These are phyloP conservation scores for Cladobotryum mycophilum DNA, from an alignment of 2,329 filamentous ascomycete species.

Conservation along the genomic window DNA sequence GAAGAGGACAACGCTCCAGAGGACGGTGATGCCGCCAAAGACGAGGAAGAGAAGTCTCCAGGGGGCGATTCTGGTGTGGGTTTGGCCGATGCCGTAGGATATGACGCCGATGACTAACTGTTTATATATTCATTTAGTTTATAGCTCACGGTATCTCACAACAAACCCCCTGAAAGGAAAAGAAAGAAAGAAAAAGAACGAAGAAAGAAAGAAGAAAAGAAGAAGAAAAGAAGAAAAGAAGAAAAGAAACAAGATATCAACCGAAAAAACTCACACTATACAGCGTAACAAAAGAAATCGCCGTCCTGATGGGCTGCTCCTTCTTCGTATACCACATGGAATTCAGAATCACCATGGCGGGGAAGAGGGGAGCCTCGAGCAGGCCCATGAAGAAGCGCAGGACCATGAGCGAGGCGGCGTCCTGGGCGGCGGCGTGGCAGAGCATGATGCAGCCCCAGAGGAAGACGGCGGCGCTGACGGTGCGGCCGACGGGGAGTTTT, in stretches of 20 bases:
- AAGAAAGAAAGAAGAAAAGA: too few relatives aligned
- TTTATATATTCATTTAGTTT: too few relatives aligned
- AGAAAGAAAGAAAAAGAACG: too few relatives aligned
- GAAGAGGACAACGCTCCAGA: slow-evolving; percentile 16
- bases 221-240: neutral
- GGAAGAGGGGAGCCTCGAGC: slow-evolving; percentile 19
- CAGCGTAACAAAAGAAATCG: neutral
- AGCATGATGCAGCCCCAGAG: slow-evolving; percentile 34
- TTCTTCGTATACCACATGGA: slow-evolving; percentile 1
- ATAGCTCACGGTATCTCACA: too few relatives aligned
- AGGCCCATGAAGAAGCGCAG: slow-evolving; percentile 26
- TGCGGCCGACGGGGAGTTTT: slow-evolving; percentile 41
- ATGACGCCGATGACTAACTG: slow-evolving; percentile 20
- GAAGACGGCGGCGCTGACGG: slow-evolving; percentile 29
- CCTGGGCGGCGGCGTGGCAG: slow-evolving; percentile 34
- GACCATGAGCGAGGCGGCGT: slow-evolving; percentile 25
- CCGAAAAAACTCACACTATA: slow-evolving; percentile 1
- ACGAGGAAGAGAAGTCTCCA: slow-evolving; percentile 26
- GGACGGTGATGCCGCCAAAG: slow-evolving; percentile 17
- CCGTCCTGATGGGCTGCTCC: neutral
- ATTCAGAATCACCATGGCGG: neutral
- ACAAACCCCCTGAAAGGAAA: too few relatives aligned
- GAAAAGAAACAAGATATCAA: neutral
- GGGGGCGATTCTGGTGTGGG: slow-evolving; percentile 13
- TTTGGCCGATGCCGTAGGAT: slow-evolving; percentile 26